Conservation (phyloP, 108 stramenopile genomes). For the Cyclotella cryptica region DNA sequence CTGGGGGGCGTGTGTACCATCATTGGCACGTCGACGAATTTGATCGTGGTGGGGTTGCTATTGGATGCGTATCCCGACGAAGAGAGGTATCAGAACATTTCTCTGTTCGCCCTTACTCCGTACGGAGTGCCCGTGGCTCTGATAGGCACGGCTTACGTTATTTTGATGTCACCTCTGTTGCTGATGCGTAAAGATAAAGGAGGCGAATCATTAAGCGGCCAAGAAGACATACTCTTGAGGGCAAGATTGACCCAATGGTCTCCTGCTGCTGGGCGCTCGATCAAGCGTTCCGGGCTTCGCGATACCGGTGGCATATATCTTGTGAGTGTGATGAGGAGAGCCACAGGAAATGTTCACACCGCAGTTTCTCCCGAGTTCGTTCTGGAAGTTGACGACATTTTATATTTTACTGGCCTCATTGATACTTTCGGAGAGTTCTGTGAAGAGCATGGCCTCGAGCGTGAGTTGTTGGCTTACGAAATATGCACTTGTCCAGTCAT, state of each 20-base stretch:
- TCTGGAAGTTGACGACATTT: too few relatives aligned
- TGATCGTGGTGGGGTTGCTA: too few relatives aligned
- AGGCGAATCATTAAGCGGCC: slow-evolving; percentile 24
- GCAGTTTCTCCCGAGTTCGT: slow-evolving; percentile 90
- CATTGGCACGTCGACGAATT: slow-evolving; percentile 87
- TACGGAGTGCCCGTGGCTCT: slow-evolving; percentile 84
- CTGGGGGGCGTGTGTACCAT: slow-evolving; percentile 88
- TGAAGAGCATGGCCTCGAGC: slow-evolving; percentile 82
- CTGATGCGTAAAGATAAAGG: slow-evolving; percentile 60
- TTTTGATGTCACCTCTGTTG: slow-evolving; percentile 65
- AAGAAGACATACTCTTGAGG: slow-evolving; percentile 72
- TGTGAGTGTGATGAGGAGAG: slow-evolving; percentile 82
- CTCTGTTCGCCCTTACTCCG: slow-evolving; percentile 72
- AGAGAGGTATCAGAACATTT: slow-evolving; percentile 35
- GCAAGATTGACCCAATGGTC: slow-evolving; percentile 81
- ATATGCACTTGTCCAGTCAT: slow-evolving; percentile 43
- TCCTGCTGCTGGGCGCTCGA: too few relatives aligned
- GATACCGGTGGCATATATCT: too few relatives aligned
- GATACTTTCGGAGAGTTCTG: slow-evolving; percentile 87
- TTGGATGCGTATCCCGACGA: slow-evolving; percentile 52
- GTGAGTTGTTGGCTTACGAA: slow-evolving; percentile 85
- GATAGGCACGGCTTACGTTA: slow-evolving; percentile 71
- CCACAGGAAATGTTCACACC: slow-evolving; percentile 82
- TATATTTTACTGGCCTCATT: slow-evolving; percentile 88
- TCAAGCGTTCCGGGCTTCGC: too few relatives aligned